Evolutionary conservation across 768 basidiomycete species (phyloP).

Genomic region (Collybia sp.): DNA sequence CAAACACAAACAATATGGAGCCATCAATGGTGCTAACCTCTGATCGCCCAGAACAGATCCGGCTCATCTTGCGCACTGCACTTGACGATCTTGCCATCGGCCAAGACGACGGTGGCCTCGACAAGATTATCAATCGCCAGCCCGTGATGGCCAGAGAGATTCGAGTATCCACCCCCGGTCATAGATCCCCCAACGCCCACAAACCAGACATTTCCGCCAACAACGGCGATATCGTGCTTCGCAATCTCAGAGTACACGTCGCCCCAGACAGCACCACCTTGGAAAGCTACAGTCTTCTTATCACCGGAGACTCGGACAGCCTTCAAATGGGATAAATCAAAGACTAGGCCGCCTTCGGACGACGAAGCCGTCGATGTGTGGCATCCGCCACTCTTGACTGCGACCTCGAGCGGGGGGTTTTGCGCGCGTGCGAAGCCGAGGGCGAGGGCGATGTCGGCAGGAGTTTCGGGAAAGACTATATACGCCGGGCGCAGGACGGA

Average conservation of each 20-base stretch:
- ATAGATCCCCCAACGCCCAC: conserved; percentile 9
- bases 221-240: conserved; percentile 6
- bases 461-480: conserved; percentile 1
- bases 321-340: conserved; percentile 8
- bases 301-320: conserved; percentile 6
- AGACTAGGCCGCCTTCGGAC: conserved; percentile 13
- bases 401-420: conserved; percentile 10
- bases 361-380: conserved; percentile 4
- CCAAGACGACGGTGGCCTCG: conserved; percentile 13
- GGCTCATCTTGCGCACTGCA: conserved; percentile 13
- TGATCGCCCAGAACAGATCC: conserved; percentile 21
- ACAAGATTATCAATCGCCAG: conserved; percentile 14
- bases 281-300: conserved; percentile 7
- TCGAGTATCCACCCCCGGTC: conserved; percentile 8
- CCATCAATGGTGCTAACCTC: conserved; percentile 8
- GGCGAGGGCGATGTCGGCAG: conserved; percentile 2
- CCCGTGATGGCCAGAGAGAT: conserved; percentile 5
- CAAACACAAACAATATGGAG: conserved; percentile 1
- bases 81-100: conserved; percentile 12
- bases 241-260: conserved; percentile 9
- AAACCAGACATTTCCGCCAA: conserved; percentile 11
- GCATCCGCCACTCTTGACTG: conserved; percentile 13
- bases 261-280: conserved; percentile 12
- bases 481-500: conserved; percentile 3
- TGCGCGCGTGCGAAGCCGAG: conserved; percentile 6